A percentile compares a stretch with the other conserved stretches of the same genome.
Conservation (phyloP, 164 flowering plant genomes). For the Vitis riparia region DNA sequence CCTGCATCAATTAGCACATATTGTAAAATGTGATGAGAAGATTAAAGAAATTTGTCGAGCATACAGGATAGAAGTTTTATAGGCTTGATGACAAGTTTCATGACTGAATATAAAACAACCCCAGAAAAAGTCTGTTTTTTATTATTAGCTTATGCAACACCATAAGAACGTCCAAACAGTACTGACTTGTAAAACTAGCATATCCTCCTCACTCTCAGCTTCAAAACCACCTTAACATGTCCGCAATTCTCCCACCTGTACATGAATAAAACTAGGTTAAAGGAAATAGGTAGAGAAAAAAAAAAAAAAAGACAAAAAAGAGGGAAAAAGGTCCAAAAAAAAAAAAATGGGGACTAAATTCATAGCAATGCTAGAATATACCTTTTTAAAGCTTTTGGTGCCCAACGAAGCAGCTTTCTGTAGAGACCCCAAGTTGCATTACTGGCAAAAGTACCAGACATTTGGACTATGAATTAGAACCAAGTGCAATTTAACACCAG, state of each 20-base stretch:
- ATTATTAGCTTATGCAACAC: too few relatives aligned
- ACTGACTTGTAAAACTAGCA: constrained; percentile 79
- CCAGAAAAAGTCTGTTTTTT: too few relatives aligned
- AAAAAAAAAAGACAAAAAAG: background rate
- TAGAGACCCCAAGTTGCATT: constrained; percentile 95
- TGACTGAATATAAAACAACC: too few relatives aligned
- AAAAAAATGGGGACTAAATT: background rate
- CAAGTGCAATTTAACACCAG: constrained; percentile 3
- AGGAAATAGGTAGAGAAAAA: background rate
- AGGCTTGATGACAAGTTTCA: too few relatives aligned
- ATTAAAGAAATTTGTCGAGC: too few relatives aligned
- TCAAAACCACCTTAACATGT: constrained; percentile 96
- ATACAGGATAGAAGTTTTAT: too few relatives aligned
- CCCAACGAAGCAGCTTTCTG: constrained; percentile 72
- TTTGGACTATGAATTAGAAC: constrained; percentile 1
- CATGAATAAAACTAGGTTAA: background rate
- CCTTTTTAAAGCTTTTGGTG: constrained; percentile 88
- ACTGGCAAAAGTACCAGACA: constrained; percentile 31
- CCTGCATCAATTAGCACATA: too few relatives aligned
- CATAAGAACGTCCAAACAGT: too few relatives aligned
- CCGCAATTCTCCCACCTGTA: constrained; percentile 99
- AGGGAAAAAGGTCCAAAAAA: background rate
- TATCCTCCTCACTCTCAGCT: constrained; percentile 85
- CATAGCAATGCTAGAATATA: constrained; percentile 5
- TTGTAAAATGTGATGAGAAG: too few relatives aligned